These are phyloP conservation scores for Harringtonia lauricola DNA, from an alignment of 2,329 filamentous ascomycete genomes.

Conservation along the genomic window DNA sequence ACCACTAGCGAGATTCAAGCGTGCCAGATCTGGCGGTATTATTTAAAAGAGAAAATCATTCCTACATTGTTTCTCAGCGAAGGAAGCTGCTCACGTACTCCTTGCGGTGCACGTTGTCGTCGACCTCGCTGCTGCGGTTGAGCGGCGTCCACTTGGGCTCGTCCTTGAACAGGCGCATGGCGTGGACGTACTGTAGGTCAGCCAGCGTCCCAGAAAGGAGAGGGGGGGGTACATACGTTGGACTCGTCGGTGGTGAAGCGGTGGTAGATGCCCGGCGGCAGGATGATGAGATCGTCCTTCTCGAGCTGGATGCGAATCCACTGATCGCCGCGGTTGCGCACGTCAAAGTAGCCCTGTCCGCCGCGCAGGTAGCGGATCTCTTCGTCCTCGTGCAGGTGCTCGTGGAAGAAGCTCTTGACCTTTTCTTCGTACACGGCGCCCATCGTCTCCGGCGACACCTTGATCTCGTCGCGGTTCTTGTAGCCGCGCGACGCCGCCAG, in stretches of 20 bases:
- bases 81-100: constrained; percentile 55
- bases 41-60: neutral
- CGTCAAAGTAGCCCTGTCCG: constrained; percentile 87
- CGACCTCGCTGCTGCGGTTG: constrained; percentile 67
- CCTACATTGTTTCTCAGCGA: constrained; percentile 1
- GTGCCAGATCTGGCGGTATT: no score
- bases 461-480: constrained; percentile 91
- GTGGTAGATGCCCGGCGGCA: constrained; percentile 94
- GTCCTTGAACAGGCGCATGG: constrained; percentile 94
- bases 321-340: constrained; percentile 67
- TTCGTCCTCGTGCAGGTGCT: constrained; percentile 96
- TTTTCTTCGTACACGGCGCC: constrained; percentile 84
- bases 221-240: constrained; percentile 53
- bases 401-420: constrained; percentile 85
- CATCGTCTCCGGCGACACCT: constrained; percentile 76
- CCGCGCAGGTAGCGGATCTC: constrained; percentile 92
- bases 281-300: constrained; percentile 82
- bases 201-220: neutral
- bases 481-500: constrained; percentile 70
- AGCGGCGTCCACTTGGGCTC: constrained; percentile 97
- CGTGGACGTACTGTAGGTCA: constrained; percentile 68
- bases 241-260: constrained; percentile 88
- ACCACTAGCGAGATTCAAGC: no score
- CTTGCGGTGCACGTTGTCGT: constrained; percentile 67
- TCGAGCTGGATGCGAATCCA: constrained; percentile 83